Base-by-base conservation (phyloP, 2,329 filamentous ascomycete genomes). In the Colletotrichum karsti region DNA sequence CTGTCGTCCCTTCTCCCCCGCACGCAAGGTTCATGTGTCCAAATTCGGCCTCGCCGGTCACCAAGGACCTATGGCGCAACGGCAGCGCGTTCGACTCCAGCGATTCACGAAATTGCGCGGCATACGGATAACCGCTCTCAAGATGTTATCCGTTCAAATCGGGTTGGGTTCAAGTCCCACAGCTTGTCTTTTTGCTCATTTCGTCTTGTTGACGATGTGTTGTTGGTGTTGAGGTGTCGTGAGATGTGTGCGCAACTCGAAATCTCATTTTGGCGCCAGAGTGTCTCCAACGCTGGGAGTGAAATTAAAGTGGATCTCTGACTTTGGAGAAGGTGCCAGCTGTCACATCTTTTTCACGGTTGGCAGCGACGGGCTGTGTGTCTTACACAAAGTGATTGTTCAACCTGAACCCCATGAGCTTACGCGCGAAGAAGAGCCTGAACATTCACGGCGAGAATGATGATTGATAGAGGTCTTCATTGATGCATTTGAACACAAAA, bases 121-220 rank as follows among this genome's bases (percentile, higher is more conserved):
- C 6, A 59, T 64, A n/a, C n/a, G n/a, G n/a, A n/a, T n/a, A n/a
- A n/a, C n/a, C n/a, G n/a, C n/a, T n/a, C n/a, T n/a, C 55, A 55
- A 44, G 60, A 60, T 44, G 55, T 53, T 64, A 64, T 64, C 55
- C 35, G 62, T 64, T 64, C 55, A 51, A 64, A 64, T 64, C 55
- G 35, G 62, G 62, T 64, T 57, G 55, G 62, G 55, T 44, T 64
- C 62, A 64, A 53, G 22, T 4, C 35, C 42, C 39, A 18, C 1
- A 0, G 0, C 2, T 5, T 26, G 3, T 1, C 1, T 42, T 13
- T 39, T 18, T 39, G 2, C 1, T 15, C 33, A 35, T 5, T 26
- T 5, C 7, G 5, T 1, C 2, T 28, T 53, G 18, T 42, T 53
- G n/a, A 20, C 5, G 18, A 15, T 20, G 9, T 26, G 15, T n/a